These are phyloP conservation scores for Podospora australis DNA, from an alignment of 495 filamentous ascomycete species.

Conservation along the genomic window DNA sequence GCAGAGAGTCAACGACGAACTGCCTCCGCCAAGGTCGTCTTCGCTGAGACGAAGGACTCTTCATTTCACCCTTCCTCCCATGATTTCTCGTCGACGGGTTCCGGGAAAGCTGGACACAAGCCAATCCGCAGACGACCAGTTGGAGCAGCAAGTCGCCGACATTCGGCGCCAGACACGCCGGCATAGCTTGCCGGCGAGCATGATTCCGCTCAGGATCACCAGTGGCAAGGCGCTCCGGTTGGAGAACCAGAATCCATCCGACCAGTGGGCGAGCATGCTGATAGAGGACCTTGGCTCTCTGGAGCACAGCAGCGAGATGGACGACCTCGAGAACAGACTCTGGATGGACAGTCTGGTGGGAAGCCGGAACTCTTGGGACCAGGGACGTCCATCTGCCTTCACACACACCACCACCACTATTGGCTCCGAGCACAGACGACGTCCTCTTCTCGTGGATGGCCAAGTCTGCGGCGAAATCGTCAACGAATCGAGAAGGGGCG, in stretches of 20 bases:
- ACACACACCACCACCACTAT: conserved; percentile 53
- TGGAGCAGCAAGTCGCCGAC: background rate
- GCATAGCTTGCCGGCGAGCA: background rate
- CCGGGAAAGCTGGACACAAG: conserved; percentile 1
- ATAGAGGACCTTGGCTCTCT: conserved; percentile 15
- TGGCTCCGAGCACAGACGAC: conserved; percentile 35
- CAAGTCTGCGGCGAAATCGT: conserved; percentile 14
- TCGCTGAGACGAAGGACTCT: conserved; percentile 18
- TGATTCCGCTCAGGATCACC: conserved; percentile 3
- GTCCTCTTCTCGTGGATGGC: conserved; percentile 3
- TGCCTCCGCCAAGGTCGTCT: conserved; percentile 28
- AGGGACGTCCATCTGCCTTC: conserved; percentile 34
- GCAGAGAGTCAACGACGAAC: background rate
- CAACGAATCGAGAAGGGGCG: conserved; percentile 9
- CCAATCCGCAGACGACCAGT: background rate
- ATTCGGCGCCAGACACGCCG: conserved; percentile 2
- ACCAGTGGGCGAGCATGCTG: conserved; percentile 14
- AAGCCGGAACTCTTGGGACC: background rate
- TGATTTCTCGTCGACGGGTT: conserved; percentile 7
- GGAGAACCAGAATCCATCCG: conserved; percentile 13
- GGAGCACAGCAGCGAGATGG: conserved; percentile 8
- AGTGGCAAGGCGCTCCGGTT: conserved; percentile 12
- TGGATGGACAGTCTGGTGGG: background rate
- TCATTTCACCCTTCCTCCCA: conserved; percentile 9
- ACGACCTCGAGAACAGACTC: too few species aligned